Base-by-base conservation (phyloP, 1,284 basidiomycete species). In the Gymnopus androsaceus region DNA sequence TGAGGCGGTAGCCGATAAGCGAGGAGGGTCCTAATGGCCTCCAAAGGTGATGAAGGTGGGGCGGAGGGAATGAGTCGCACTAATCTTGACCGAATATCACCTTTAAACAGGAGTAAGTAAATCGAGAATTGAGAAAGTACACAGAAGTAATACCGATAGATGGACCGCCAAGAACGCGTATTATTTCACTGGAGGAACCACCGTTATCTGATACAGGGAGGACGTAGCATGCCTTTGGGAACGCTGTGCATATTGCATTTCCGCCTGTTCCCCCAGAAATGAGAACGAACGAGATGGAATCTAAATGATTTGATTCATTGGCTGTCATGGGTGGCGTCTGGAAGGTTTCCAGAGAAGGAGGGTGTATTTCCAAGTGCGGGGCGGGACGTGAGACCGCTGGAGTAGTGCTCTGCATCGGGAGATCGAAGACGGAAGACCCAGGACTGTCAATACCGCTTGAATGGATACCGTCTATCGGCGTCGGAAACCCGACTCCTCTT, bases 141-240 rank as follows among this genome's bases (percentile, higher is more conserved):
- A 52, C 17, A 36, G 38, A 50, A 42, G 55, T 21, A 33, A 36
- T 58, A 89, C 90, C 89, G 61, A 92, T 84, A 15, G 90, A 92
- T 21, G 90, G 90, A 3, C 90, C 90, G 19, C 90, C 90, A 19
- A 93, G 73, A 12, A 92, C 90, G 40, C 90, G 83, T 54, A 92
- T 92, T 52, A 92, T 92, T 73, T 92, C 90, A 63, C 87, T 89
- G 3, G 89, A 92, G 14, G 88, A 91, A 51, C 90, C 91, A 12
- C 91, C 92, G 65, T 94, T 90, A 67, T 94, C 92, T 5, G 91
- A 94, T 42, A 94, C 89, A 30, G 90, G 90, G 21, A 92, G 75
- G 21, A 90, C 84, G 61, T 90, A 90, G 68, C 81, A 87, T 11
- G 88, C 84, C 2, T 79, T 75, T 2, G 75, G 78, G 63, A 92